Conservation (phyloP, 192 early-diverging fungal genomes). For the Phycomyces nitens region DNA sequence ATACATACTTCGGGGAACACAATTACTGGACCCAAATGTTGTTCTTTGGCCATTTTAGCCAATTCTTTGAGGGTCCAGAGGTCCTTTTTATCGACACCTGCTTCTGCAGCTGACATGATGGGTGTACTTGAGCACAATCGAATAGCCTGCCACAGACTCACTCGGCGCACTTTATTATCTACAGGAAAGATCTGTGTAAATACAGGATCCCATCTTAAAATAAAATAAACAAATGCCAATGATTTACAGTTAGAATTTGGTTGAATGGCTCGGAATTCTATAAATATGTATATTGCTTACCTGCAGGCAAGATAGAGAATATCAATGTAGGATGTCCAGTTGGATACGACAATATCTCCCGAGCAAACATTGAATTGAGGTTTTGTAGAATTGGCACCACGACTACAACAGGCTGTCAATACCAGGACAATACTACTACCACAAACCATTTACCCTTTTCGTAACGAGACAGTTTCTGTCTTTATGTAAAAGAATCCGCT, state of each 20-base stretch:
- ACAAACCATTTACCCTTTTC: slow-evolving; percentile 44
- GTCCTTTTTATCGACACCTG: slow-evolving; percentile 19
- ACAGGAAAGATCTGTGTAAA: slow-evolving; percentile 53
- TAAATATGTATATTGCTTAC: slow-evolving; percentile 28
- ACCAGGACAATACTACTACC: neutral
- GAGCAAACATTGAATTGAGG: slow-evolving; percentile 29
- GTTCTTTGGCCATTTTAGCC: slow-evolving; percentile 32
- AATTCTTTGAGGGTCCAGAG: slow-evolving; percentile 43
- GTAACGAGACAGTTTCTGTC: slow-evolving; percentile 58
- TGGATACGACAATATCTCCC: slow-evolving; percentile 78
- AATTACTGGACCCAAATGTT: slow-evolving; percentile 52
- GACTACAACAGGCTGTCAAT: slow-evolving; percentile 8
- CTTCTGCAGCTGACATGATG: slow-evolving; percentile 13
- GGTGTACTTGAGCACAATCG: slow-evolving; percentile 43
- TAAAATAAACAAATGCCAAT: neutral
- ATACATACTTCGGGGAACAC: slow-evolving; percentile 63
- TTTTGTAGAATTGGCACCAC: slow-evolving; percentile 26
- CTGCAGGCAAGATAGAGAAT: slow-evolving; percentile 66
- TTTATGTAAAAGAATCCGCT: slow-evolving; percentile 77
- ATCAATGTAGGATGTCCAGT: slow-evolving; percentile 84
- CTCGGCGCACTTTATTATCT: slow-evolving; percentile 45
- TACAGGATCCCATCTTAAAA: slow-evolving; percentile 54
- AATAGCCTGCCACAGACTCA: slow-evolving; percentile 59
- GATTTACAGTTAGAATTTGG: neutral
- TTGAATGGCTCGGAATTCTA: neutral